Conservation (phyloP, 2,329 filamentous ascomycete species). For the Penicillium sp. region DNA sequence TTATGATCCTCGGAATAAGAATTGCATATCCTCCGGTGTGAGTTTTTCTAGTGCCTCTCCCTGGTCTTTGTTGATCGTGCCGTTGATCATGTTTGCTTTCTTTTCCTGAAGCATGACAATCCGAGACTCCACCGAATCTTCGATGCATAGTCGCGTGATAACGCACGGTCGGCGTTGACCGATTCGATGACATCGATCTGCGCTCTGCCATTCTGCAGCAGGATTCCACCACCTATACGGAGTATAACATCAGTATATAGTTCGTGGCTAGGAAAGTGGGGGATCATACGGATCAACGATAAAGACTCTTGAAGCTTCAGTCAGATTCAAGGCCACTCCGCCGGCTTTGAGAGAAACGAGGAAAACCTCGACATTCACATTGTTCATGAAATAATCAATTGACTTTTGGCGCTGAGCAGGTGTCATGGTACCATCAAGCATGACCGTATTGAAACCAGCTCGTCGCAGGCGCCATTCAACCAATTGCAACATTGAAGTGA, state of each 20-base stretch:
- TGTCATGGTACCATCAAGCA: constrained; percentile 98
- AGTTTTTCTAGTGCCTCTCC: constrained; percentile 84
- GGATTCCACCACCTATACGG: constrained; percentile 90
- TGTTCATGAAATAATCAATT: constrained; percentile 96
- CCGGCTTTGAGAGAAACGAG: constrained; percentile 95
- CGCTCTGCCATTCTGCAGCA: constrained; percentile 99
- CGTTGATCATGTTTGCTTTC: constrained; percentile 97
- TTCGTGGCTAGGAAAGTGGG: background rate
- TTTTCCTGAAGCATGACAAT: constrained; percentile 98
- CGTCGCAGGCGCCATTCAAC: constrained; percentile 96
- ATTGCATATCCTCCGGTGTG: constrained; percentile 90
- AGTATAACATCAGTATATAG: constrained; percentile 27
- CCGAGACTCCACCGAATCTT: constrained; percentile 93
- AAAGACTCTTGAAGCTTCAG: constrained; percentile 92
- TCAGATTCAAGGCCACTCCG: constrained; percentile 92
- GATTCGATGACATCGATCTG: constrained; percentile 92
- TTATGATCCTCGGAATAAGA: constrained; percentile 82
- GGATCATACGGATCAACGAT: constrained; percentile 87
- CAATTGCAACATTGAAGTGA: constrained; percentile 95
- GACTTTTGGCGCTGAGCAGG: constrained; percentile 90
- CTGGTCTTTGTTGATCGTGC: constrained; percentile 93
- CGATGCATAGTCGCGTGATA: constrained; percentile 92
- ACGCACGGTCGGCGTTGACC: constrained; percentile 92
- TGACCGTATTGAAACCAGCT: constrained; percentile 97
- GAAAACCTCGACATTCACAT: constrained; percentile 92